Base-by-base conservation (phyloP, 106 monocot species). In the Dioscorea dumetorum region DNA sequence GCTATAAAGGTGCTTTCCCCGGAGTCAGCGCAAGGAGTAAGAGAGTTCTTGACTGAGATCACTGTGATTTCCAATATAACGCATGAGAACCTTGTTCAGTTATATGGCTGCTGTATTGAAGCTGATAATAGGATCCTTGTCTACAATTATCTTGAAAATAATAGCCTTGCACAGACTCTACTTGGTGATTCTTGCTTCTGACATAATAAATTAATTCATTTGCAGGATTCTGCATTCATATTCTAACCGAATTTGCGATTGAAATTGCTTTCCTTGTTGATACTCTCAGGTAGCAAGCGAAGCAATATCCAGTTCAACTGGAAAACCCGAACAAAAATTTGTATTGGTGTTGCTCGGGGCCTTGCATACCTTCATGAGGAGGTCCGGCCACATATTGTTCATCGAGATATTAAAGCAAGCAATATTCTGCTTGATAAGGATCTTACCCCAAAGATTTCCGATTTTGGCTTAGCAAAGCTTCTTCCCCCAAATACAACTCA, bases 81-180 rank as follows among this genome's bases (percentile, higher is more conserved):
- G 21, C 92, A 93, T 69, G 85, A 88, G 52, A 93, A 93, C 66
- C 88, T 93, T 48, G 83, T 88, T 35, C 81, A 48, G 18, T 19
- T 93, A 12, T 51, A 73, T 60, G 92, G 92, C 53, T 85, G 88
- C 17, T 93, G 92, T 59, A 76, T 79, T 8, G 88, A 93, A 73
- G 73, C 57, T 51, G 56, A 75, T 53, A 77, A 81, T 17, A 67
- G 92, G 63, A 88, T 93, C 54, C 67, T 88, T 11, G 74, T 93
- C 20, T 93, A 93, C 70, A 73, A 85, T 58, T 93, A 85, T 68
- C 77, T 88, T 21, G 88, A 81, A 65, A 93, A 93, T 66, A 93
- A 93, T 70, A 88, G 85, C 69, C 88, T 93, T 28, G 72, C 88
- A 11, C 92, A 83, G 58, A 88, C 88, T 41, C 85, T 93, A 73